Conservation (phyloP, 2,329 filamentous ascomycete species). For the Ophiostoma ips region DNA sequence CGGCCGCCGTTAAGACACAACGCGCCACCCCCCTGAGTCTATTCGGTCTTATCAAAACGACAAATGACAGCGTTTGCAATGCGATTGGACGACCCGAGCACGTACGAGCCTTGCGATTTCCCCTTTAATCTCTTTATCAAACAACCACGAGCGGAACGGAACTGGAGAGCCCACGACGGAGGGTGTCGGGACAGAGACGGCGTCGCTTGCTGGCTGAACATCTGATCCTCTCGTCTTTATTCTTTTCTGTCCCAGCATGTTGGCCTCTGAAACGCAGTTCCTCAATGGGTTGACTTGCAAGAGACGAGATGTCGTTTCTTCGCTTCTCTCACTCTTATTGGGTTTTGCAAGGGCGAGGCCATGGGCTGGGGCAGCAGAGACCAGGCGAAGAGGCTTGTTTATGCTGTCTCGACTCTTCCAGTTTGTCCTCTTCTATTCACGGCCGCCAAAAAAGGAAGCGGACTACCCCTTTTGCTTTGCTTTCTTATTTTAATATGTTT, state of each 20-base stretch:
- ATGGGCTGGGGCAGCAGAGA: background rate
- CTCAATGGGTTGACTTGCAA: no score
- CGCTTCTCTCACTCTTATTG: no score
- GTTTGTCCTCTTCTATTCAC: background rate
- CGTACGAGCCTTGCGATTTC: background rate
- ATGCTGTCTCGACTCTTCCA: background rate
- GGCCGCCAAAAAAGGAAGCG: constrained; percentile 4
- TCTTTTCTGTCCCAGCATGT: background rate
- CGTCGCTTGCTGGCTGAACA: background rate
- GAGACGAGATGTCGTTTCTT: no score
- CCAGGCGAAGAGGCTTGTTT: background rate
- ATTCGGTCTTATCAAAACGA: background rate
- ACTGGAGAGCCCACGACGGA: no score
- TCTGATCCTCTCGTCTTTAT: background rate
- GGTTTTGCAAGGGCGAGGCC: background rate
- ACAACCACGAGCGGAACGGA: constrained; percentile 1
- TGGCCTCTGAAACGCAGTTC: no score
- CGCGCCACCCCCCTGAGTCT: background rate
- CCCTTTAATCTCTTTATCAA: background rate
- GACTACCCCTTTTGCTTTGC: constrained; percentile 6
- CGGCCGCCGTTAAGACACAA: constrained; percentile 60
- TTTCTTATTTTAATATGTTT: constrained; percentile 7
- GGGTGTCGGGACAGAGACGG: background rate
- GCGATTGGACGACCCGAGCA: background rate
- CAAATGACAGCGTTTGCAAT: constrained; percentile 1